Percentiles rank a stretch among this genome's conserved stretches.
Conservation (phyloP, 2,329 filamentous ascomycete species). For the Sclerotinia subarctica region DNA sequence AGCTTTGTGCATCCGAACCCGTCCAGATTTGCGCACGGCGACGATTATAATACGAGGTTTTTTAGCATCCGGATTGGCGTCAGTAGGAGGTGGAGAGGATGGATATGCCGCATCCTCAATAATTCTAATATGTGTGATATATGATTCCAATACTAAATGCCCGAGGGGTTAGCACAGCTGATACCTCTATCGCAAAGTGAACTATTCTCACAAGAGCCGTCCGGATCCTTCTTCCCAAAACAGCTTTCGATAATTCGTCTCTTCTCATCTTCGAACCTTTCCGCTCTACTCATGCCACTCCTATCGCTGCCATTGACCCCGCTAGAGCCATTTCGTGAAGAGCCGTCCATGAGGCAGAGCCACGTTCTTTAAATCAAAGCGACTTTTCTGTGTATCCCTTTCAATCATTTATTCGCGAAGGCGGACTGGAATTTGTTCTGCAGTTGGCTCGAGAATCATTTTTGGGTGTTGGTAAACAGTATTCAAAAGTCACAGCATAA, state of each 20-base stretch:
- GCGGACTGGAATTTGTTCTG: background rate
- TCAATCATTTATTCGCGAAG: conserved; percentile 19
- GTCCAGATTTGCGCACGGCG: conserved; percentile 84
- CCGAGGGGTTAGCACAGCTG: conserved; percentile 28
- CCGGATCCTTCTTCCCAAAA: conserved; percentile 83
- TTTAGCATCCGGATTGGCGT: conserved; percentile 69
- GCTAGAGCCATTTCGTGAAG: conserved; percentile 37
- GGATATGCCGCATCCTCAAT: conserved; percentile 82
- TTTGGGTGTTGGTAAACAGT: background rate
- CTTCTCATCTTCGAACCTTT: conserved; percentile 96
- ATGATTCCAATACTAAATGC: conserved; percentile 73
- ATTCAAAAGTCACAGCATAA: background rate
- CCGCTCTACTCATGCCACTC: conserved; percentile 50
- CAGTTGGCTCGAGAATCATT: conserved; percentile 13
- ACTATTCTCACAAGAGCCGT: conserved; percentile 66
- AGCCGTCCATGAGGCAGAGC: conserved; percentile 39
- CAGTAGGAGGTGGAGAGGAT: conserved; percentile 78
- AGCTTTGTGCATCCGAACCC: conserved; percentile 94
- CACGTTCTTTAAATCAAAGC: conserved; percentile 29
- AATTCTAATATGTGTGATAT: conserved; percentile 95
- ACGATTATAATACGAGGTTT: conserved; percentile 92
- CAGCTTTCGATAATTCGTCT: conserved; percentile 90
- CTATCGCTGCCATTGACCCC: conserved; percentile 35
- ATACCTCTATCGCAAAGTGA: conserved; percentile 7
- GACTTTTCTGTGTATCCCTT: conserved; percentile 16